These are phyloP conservation scores for Entomophthora muscae DNA, from an alignment of 371 early-diverging fungal genomes.

Conservation along the genomic window DNA sequence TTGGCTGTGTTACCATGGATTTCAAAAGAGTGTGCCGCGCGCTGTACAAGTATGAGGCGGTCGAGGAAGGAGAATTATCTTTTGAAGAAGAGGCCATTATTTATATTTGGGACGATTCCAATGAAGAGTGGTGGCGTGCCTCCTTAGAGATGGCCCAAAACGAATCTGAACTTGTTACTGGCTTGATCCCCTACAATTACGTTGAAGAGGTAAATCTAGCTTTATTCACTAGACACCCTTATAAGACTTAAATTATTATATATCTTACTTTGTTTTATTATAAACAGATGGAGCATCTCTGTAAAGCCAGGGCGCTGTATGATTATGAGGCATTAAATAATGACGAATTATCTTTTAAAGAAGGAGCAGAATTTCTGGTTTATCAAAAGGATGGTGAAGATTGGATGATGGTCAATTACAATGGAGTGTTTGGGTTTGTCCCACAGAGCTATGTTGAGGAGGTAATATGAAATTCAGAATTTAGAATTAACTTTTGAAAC, in stretches of 20 bases:
- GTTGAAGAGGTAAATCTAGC: constrained; percentile 35
- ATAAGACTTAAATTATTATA: neutral
- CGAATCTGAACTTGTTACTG: constrained; percentile 23
- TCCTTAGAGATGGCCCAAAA: constrained; percentile 28
- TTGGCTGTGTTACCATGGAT: no score
- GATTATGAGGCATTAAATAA: constrained; percentile 57
- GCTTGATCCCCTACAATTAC: constrained; percentile 62
- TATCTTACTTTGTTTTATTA: neutral
- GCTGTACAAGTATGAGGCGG: constrained; percentile 72
- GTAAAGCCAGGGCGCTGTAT: constrained; percentile 42
- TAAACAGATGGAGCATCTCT: constrained; percentile 11
- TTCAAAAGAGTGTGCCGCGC: constrained; percentile 29
- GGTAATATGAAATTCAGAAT: constrained; percentile 4
- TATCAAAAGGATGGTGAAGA: constrained; percentile 60
- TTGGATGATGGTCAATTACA: constrained; percentile 49
- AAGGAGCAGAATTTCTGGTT: constrained; percentile 51
- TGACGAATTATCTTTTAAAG: constrained; percentile 52
- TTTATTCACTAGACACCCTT: neutral
- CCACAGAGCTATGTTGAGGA: constrained; percentile 60
- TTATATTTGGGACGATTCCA: constrained; percentile 51
- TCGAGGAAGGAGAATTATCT: constrained; percentile 68
- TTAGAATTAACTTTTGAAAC: neutral
- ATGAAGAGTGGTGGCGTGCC: constrained; percentile 64
- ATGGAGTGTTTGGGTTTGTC: constrained; percentile 41
- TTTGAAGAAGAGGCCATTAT: constrained; percentile 58